Conservation (phyloP, 345 rosid genomes). For the Citropsis articulata region DNA sequence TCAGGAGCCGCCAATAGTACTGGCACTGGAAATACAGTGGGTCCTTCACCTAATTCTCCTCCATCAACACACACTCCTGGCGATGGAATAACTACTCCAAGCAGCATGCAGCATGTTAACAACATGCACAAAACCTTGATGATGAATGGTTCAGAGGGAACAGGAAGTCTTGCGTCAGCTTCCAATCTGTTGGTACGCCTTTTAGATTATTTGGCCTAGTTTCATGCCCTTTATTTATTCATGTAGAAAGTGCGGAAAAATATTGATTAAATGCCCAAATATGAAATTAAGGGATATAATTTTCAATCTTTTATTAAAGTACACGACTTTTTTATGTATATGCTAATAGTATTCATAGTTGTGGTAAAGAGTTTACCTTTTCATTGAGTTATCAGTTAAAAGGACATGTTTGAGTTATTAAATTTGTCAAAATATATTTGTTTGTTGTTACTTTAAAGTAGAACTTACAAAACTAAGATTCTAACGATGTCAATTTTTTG, state of each 20-base stretch:
- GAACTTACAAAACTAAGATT: slow-evolving; percentile 11
- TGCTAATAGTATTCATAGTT: not conserved
- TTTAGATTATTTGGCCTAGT: not conserved
- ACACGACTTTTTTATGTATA: not conserved
- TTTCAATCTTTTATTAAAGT: not conserved
- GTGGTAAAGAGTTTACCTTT: not conserved
- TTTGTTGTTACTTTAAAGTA: not conserved
- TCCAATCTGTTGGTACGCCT: slow-evolving; percentile 49
- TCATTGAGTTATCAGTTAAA: not conserved
- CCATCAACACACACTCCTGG: slow-evolving; percentile 70
- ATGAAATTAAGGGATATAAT: not conserved
- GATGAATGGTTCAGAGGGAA: slow-evolving; percentile 42
- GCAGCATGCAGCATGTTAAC: slow-evolving; percentile 40
- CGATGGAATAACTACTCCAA: slow-evolving; percentile 49
- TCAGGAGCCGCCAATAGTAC: slow-evolving; percentile 65
- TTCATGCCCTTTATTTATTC: not conserved
- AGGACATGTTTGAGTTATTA: not conserved
- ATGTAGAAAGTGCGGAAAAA: not conserved
- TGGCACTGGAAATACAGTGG: slow-evolving; percentile 60
- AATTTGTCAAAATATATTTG: not conserved
- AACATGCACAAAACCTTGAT: slow-evolving; percentile 39
- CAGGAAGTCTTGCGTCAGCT: slow-evolving; percentile 45
- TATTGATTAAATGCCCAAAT: not conserved
- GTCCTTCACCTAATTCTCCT: slow-evolving; percentile 61
- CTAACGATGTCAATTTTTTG: slow-evolving; percentile 4